phyloP scores from a whole-genome alignment of 495 filamentous ascomycete species.

The Letharia columbiana region DNA sequence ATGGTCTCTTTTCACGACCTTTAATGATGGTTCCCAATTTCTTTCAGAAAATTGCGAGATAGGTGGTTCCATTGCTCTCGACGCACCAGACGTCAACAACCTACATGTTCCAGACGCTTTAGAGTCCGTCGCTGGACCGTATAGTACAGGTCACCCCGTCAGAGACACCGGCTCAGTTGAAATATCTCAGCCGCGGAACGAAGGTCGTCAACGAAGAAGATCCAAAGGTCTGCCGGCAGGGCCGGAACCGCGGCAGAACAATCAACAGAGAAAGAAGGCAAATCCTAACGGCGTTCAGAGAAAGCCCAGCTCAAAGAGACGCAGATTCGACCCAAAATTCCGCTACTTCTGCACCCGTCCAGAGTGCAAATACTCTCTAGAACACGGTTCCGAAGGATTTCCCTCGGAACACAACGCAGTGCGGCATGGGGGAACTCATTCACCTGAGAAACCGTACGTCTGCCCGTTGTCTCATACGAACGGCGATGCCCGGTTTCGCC shows the following conservation, averaged over 20 bases:
- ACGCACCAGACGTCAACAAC: background rate
- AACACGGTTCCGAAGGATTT: background rate
- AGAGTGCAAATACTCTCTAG: background rate
- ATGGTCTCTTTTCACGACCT: background rate
- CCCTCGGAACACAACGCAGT: background rate
- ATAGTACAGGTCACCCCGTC: too few species aligned
- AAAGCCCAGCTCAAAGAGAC: too few species aligned
- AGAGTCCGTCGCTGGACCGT: background rate
- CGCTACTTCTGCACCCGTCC: background rate
- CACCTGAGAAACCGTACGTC: too few species aligned
- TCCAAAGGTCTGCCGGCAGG: too few species aligned
- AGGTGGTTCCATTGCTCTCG: too few species aligned
- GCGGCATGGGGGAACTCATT: background rate
- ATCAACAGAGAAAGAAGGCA: background rate
- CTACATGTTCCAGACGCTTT: background rate
- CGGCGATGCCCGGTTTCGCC: background rate
- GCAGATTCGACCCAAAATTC: background rate
- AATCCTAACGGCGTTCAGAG: too few species aligned
- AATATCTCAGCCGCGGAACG: too few species aligned
- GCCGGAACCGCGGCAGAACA: too few species aligned
- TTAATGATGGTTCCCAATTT: background rate
- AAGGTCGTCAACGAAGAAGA: too few species aligned
- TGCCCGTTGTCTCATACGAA: background rate
- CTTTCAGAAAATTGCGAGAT: too few species aligned
- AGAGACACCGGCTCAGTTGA: too few species aligned